Base-by-base conservation (phyloP, 2,329 filamentous ascomycete species). In the Decorospora gaudefroyi region DNA sequence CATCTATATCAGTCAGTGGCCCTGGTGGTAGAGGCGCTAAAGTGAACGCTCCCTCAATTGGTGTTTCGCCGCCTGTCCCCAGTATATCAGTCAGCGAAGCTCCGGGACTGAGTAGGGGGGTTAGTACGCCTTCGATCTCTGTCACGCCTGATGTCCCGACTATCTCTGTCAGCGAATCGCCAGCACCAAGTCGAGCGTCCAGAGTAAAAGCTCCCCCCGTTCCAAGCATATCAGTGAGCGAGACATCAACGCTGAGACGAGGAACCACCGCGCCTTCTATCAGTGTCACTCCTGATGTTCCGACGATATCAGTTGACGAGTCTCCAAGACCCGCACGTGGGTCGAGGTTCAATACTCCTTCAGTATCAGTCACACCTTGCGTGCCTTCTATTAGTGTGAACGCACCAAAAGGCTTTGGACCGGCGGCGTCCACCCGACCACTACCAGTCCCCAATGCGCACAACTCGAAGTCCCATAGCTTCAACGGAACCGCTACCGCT, bases 391-490 rank as follows among this genome's bases (percentile, higher is more conserved):
- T 69, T 43, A 63, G 59, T 32, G 55, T 68, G 15, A 55, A 54
- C 12, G 54, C 52, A 9, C 41, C 61, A 1, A 27, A 50, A 21
- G 38, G 47, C 65, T 53, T 53, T 13, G 59, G 56, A 8, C 49
- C 61, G 4, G 31, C 49, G 16, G 35, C 47, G 64, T 77, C 47
- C 43, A 73, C 56, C 68, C 78, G 65, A 61, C 81, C 59, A 64
- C 76, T 56, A 67, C 83, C 61, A 69, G 37, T 70, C 61, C 49
- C 68, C 61, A 40, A 71, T 62, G 73, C 57, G 75, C 82, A 62
- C 76, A 42, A 52, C 75, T 63, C 43, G 5, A 53, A 46, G 28
- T 49, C 55, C 9, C 47, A 51, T 23, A 46, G 56, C 59, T 44
- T 64, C 60, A 69, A 62, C 34, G 59, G 61, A 26, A 63, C 65